Base-by-base conservation (phyloP, 352 stramenopile species). In the Phytophthora macrochlamydospora region DNA sequence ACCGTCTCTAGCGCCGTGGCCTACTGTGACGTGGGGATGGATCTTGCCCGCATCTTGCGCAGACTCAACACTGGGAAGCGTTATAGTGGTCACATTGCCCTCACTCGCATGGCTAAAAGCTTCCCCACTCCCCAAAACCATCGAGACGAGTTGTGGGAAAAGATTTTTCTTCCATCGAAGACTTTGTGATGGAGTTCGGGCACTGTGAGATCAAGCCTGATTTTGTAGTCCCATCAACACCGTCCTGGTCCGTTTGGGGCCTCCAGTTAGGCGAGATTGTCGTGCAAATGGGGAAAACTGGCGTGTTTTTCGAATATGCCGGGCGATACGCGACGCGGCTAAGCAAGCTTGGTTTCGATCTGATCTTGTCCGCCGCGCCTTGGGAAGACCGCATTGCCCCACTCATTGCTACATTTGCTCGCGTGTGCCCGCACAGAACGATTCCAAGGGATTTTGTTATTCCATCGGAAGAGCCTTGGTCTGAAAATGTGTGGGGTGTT, bases 311-410 rank as follows among this genome's bases (percentile, higher is more conserved):
- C 35, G 43, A 50, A 12, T 54, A 71, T 7, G 32, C 49, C 24
- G 64, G 69, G 29, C 69, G 53, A 50, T 61, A 18, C 48, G 69
- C 65, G 3, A 49, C 31, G 13, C 45, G 42, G 3, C 54, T 76
- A 37, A 76, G 14, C n/a, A 44, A 65, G 24, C 7, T 76, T 5
- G 30, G 33, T 4, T 76, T 76, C 31, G 30, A 29, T 3, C 40
- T 76, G 2, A 31, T 33, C 7, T 54, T 76, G 4, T 76, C 69
- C 9, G 46, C 35, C 4, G 14, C 31, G n/a, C 64, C 59, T 13
- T 76, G 64, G 59, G 59, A 76, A 24, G 59, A 67, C 42, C 61
- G 67, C 18, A 49, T 70, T 29, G 68, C 49, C 29, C 68, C 68
- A 11, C 51, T 76, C 5, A 59, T 76, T 38, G 65, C 65, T 37